Percentiles rank a stretch among this genome's conserved stretches.
Conservation (phyloP, 2,329 filamentous ascomycete species). For the Colletotrichum endophyticum region DNA sequence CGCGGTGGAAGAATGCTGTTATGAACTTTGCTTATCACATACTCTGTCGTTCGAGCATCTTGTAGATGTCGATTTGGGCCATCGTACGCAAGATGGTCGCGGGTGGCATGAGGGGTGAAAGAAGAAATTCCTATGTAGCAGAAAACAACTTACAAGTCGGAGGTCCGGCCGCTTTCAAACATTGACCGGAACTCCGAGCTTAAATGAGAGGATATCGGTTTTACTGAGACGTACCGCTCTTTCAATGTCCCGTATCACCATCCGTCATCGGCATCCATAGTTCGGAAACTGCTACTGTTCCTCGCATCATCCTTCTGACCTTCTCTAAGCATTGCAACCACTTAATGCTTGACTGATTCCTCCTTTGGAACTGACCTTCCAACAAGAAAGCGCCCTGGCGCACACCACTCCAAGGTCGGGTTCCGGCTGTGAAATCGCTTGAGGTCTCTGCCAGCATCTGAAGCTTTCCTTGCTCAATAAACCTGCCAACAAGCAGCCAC, state of each 20-base stretch:
- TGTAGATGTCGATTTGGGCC: too few relatives aligned
- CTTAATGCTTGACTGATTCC: neutral
- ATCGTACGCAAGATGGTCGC: too few relatives aligned
- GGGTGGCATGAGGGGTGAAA: too few relatives aligned
- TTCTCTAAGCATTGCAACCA: neutral
- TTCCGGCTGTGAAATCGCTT: neutral
- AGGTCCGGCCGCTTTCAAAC: too few relatives aligned
- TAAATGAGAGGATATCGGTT: too few relatives aligned
- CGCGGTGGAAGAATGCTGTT: neutral
- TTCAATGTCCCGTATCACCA: too few relatives aligned
- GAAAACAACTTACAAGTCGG: too few relatives aligned
- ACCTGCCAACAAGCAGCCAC: neutral
- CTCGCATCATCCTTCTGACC: neutral
- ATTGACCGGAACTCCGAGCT: too few relatives aligned
- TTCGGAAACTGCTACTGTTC: neutral
- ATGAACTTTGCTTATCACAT: neutral
- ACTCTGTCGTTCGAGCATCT: neutral
- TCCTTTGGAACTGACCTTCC: neutral
- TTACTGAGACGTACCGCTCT: too few relatives aligned
- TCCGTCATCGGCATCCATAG: neutral
- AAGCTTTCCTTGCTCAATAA: neutral
- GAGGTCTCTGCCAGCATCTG: neutral
- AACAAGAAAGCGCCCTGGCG: neutral
- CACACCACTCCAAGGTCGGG: neutral
- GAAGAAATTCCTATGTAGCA: too few relatives aligned